phyloP scores from a whole-genome alignment of 1,284 basidiomycete species.

The Inonotus hispidus region DNA sequence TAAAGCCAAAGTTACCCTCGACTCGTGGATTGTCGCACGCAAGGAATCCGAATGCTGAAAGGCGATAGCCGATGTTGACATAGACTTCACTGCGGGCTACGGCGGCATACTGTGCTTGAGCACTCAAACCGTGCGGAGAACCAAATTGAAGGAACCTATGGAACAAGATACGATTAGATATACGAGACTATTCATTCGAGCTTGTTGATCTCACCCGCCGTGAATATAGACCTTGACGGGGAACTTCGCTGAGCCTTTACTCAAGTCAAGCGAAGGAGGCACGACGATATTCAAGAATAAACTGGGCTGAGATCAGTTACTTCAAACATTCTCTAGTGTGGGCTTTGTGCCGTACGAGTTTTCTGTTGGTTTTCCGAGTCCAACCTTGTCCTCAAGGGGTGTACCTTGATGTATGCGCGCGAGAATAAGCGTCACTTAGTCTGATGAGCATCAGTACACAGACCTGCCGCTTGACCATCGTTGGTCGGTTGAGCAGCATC shows the following conservation, averaged over 20 bases:
- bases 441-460: neutral
- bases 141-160: constrained; percentile 75
- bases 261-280: constrained; percentile 50
- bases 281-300: constrained; percentile 66
- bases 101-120: constrained; percentile 63
- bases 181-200: neutral
- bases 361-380: constrained; percentile 61
- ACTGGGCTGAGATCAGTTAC: constrained; percentile 29
- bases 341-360: constrained; percentile 44
- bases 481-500: constrained; percentile 57
- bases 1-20: constrained; percentile 73
- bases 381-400: constrained; percentile 51
- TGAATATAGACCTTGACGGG: constrained; percentile 74
- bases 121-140: constrained; percentile 51
- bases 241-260: constrained; percentile 31
- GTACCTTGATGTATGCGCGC: constrained; percentile 28
- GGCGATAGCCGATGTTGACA: constrained; percentile 67
- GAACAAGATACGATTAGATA: neutral
- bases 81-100: constrained; percentile 61
- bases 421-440: neutral
- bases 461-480: constrained; percentile 56
- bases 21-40: constrained; percentile 55
- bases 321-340: neutral
- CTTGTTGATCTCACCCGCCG: constrained; percentile 64
- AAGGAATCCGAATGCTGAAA: constrained; percentile 71